phyloP scores from a whole-genome alignment of 208 protist genomes.

The Novymonas esmeraldas region DNA sequence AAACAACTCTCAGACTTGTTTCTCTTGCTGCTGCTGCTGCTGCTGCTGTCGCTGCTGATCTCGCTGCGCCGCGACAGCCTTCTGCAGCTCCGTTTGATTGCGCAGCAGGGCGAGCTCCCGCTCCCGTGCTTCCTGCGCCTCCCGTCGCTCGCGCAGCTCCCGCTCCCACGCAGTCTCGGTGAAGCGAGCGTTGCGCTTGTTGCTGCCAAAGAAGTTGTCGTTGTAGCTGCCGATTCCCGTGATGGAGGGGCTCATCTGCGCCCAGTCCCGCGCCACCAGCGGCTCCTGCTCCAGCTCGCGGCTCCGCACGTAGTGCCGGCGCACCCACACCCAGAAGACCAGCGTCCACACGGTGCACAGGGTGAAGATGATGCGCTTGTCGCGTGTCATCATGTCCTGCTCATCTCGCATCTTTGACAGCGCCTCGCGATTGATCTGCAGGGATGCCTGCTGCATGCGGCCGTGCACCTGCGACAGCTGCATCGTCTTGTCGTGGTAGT shows the following conservation, averaged over 20 bases:
- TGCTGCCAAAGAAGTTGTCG: constrained; percentile 57
- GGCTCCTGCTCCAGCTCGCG: constrained; percentile 49
- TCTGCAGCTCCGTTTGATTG: constrained; percentile 28
- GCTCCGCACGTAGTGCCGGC: constrained; percentile 72
- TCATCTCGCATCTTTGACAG: constrained; percentile 81
- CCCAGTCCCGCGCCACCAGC: constrained; percentile 10
- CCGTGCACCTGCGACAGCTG: constrained; percentile 90
- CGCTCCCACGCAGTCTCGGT: constrained; percentile 79
- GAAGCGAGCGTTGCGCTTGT: constrained; percentile 58
- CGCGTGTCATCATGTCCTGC: constrained; percentile 83
- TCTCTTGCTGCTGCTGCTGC: constrained; percentile 3
- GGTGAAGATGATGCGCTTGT: constrained; percentile 68
- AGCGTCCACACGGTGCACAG: constrained; percentile 61
- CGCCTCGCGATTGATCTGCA: constrained; percentile 81
- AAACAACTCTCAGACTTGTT: too few species aligned
- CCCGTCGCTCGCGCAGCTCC: constrained; percentile 67
- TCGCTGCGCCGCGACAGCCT: constrained; percentile 21
- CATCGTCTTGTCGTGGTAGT: constrained; percentile 90
- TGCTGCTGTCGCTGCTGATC: constrained; percentile 15
- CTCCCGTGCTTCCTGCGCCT: constrained; percentile 26
- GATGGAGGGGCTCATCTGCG: constrained; percentile 34
- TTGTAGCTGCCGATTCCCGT: constrained; percentile 64
- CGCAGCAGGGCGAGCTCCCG: constrained; percentile 12
- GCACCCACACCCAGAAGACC: constrained; percentile 87
- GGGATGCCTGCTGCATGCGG: constrained; percentile 77